phyloP scores from a whole-genome alignment of 495 filamentous ascomycete genomes.

The Penicillium odoratum region DNA sequence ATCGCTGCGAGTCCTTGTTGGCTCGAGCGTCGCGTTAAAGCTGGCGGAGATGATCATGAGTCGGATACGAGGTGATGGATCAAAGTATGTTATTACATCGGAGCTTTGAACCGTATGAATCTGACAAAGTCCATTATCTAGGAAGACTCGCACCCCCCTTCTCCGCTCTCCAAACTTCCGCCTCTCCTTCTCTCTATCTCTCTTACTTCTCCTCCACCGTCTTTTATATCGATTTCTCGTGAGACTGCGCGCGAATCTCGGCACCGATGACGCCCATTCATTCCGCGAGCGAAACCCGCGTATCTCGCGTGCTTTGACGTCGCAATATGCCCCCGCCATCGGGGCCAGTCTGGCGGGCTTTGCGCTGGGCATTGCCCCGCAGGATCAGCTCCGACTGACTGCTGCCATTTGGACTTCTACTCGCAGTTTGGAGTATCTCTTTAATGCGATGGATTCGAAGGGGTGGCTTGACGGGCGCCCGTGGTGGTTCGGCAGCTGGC shows the following conservation, averaged over 20 bases:
- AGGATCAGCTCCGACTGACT: conserved; percentile 72
- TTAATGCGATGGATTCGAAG: conserved; percentile 77
- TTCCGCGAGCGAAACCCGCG: conserved; percentile 84
- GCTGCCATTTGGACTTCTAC: conserved; percentile 77
- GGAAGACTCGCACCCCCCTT: conserved; percentile 51
- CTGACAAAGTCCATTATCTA: conserved; percentile 13
- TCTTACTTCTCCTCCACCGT: conserved; percentile 82
- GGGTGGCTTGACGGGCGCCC: conserved; percentile 76
- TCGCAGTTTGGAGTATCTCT: conserved; percentile 80
- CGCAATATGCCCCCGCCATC: conserved; percentile 78
- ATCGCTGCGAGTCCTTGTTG: conserved; percentile 73
- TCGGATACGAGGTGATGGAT: conserved; percentile 40
- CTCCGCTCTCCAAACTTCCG: conserved; percentile 71
- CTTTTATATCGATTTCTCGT: conserved; percentile 88
- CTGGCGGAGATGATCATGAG: conserved; percentile 58
- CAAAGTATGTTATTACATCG: conserved; percentile 25
- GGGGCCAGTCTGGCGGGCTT: conserved; percentile 85
- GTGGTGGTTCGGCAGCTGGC: conserved; percentile 95
- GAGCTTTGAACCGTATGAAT: neutral
- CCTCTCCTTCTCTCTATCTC: conserved; percentile 76
- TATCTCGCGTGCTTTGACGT: conserved; percentile 71
- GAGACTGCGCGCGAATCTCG: conserved; percentile 73
- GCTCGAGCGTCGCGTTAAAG: conserved; percentile 68
- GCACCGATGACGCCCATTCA: conserved; percentile 67
- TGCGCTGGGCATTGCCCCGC: conserved; percentile 75